A percentile compares a stretch with the other conserved stretches of the same genome.
Conservation (phyloP, 2,329 filamentous ascomycete species). For the Cephalotrichum gorgonifer region DNA sequence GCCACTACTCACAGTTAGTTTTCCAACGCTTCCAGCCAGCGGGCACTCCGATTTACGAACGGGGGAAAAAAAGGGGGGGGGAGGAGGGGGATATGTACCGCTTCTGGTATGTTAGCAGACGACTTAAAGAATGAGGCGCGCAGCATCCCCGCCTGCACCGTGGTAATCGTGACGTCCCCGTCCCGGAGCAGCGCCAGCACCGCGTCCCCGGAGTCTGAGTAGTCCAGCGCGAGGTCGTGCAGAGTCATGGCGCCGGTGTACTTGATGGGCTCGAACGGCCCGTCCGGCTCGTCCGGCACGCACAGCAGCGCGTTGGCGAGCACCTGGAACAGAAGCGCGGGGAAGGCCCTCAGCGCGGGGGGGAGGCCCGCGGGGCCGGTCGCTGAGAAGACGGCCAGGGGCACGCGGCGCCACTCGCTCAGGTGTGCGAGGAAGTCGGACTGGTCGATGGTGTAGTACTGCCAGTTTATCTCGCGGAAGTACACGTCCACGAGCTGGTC, state of each 20-base stretch:
- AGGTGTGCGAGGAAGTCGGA: constrained; percentile 40
- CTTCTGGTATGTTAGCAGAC: constrained; percentile 22
- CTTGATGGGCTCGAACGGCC: constrained; percentile 44
- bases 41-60: too few relatives aligned
- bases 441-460: constrained; percentile 46
- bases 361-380: constrained; percentile 39
- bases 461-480: constrained; percentile 48
- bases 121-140: constrained; percentile 48
- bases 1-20: constrained; percentile 30
- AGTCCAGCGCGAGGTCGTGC: constrained; percentile 49
- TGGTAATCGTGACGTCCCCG: constrained; percentile 41
- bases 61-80: background rate
- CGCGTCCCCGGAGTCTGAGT: constrained; percentile 46
- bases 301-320: constrained; percentile 43
- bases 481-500: constrained; percentile 44
- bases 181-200: constrained; percentile 47
- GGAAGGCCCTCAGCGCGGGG: constrained; percentile 43
- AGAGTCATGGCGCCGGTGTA: constrained; percentile 49
- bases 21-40: background rate
- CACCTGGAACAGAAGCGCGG: constrained; percentile 49
- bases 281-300: constrained; percentile 34
- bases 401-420: constrained; percentile 41
- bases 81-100: background rate
- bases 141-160: constrained; percentile 47
- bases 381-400: constrained; percentile 38